phyloP scores from a whole-genome alignment of 2,329 filamentous ascomycete species.

The Curvularia verruculosa region DNA sequence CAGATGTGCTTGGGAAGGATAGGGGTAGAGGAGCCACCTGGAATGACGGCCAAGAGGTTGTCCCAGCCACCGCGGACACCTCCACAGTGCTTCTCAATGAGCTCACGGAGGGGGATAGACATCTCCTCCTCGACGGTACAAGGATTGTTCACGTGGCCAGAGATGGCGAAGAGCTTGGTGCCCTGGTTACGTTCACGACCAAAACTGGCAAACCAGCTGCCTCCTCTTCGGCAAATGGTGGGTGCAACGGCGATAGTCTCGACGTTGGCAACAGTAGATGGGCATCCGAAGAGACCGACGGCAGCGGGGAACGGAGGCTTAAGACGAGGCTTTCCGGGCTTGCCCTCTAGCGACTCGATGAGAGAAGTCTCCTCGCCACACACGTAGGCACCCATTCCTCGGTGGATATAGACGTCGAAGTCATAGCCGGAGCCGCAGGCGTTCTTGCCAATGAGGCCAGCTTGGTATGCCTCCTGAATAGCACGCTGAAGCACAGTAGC shows the following conservation, averaged over 20 bases:
- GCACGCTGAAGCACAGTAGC: constrained; percentile 90
- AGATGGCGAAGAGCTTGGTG: constrained; percentile 98
- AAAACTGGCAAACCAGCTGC: constrained; percentile 90
- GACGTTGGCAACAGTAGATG: constrained; percentile 96
- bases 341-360: constrained; percentile 97
- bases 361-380: constrained; percentile 98
- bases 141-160: constrained; percentile 98
- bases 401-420: constrained; percentile 96
- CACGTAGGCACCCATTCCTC: constrained; percentile 95
- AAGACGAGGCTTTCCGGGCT: constrained; percentile 96
- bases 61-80: constrained; percentile 97
- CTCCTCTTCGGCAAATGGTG: constrained; percentile 92
- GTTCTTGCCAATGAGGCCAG: constrained; percentile 96
- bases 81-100: constrained; percentile 98
- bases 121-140: constrained; percentile 99
- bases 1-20: constrained; percentile 89
- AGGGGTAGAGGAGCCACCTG: constrained; percentile 94
- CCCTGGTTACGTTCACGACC: constrained; percentile 95
- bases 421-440: constrained; percentile 96
- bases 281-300: constrained; percentile 96
- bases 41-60: constrained; percentile 93
- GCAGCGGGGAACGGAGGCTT: constrained; percentile 99
- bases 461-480: constrained; percentile 97
- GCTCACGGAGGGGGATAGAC: constrained; percentile 93
- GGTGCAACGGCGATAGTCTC: constrained; percentile 95